Percentiles rank a stretch among this genome's conserved stretches.
Conservation (phyloP, 106 monocot genomes). For the Cymbidium sinense region DNA sequence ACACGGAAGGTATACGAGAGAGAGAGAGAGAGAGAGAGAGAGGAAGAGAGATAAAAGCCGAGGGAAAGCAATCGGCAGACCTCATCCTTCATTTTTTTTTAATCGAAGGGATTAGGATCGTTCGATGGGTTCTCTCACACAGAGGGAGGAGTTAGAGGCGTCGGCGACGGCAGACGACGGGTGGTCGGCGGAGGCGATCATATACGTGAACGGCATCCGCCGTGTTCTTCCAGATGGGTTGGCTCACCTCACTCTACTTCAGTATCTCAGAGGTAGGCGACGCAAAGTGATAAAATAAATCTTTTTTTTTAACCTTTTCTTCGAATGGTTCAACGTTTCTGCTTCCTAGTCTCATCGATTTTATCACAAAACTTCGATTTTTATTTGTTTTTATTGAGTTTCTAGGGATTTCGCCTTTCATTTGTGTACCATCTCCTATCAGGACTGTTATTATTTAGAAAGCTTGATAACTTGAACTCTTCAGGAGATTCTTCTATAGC, state of each 20-base stretch:
- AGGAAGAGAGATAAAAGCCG: not conserved
- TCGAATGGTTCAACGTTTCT: not conserved
- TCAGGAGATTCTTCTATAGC: not conserved
- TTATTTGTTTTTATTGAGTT: not conserved
- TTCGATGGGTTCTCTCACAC: constrained; percentile 59
- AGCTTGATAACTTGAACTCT: not conserved
- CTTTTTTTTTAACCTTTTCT: not conserved
- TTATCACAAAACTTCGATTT: not conserved
- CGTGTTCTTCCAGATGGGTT: constrained; percentile 74
- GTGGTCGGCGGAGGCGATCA: constrained; percentile 70
- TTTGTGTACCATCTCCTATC: not conserved
- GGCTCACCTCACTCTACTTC: constrained; percentile 91
- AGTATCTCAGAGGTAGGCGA: constrained; percentile 74
- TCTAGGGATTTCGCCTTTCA: not conserved
- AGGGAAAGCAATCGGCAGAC: not conserved
- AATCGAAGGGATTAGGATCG: not conserved
- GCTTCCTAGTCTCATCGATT: not conserved
- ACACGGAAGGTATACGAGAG: not conserved
- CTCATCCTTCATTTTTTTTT: not conserved
- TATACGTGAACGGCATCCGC: constrained; percentile 92
- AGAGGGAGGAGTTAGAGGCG: constrained; percentile 22
- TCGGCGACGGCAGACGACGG: constrained; percentile 14
- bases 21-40: not conserved
- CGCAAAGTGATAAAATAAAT: not conserved
- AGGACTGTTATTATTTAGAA: not conserved